Conservation (phyloP, 2,329 filamentous ascomycete genomes). For the Venturia aucupariae region DNA sequence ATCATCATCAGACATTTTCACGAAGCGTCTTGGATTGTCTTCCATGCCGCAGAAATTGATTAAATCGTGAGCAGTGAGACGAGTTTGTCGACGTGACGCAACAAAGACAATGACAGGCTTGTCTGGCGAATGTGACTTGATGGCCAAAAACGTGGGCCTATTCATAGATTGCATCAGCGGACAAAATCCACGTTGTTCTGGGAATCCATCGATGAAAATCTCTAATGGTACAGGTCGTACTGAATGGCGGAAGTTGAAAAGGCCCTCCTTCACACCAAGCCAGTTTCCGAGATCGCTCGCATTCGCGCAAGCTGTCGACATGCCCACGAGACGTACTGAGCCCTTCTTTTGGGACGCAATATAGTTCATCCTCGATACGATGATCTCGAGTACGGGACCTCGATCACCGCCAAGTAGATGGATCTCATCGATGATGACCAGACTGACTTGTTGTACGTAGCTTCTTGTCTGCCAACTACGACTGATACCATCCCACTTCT, state of each 20-base stretch:
- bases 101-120: constrained; percentile 99
- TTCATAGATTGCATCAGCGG: constrained; percentile 99
- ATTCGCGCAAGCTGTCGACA: constrained; percentile 98
- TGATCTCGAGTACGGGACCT: constrained; percentile 96
- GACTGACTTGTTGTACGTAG: constrained; percentile 86
- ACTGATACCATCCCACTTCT: constrained; percentile 99
- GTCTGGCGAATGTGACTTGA: constrained; percentile 90
- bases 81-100: constrained; percentile 86
- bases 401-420: constrained; percentile 93
- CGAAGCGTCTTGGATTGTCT: constrained; percentile 87
- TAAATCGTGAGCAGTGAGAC: constrained; percentile 87
- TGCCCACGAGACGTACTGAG: constrained; percentile 83
- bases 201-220: constrained; percentile 95
- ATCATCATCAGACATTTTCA: constrained; percentile 91
- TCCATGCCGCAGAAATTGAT: constrained; percentile 99
- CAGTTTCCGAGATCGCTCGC: constrained; percentile 90
- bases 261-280: constrained; percentile 86
- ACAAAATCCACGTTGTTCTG: constrained; percentile 89
- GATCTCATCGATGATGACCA: constrained; percentile 98
- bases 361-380: constrained; percentile 91
- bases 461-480: constrained; percentile 97
- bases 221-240: constrained; percentile 93
- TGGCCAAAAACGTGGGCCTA: constrained; percentile 86
- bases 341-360: constrained; percentile 90
- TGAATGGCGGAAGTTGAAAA: constrained; percentile 97